phyloP scores from a whole-genome alignment of 495 filamentous ascomycete species.

The Venustampulla echinocandica region DNA sequence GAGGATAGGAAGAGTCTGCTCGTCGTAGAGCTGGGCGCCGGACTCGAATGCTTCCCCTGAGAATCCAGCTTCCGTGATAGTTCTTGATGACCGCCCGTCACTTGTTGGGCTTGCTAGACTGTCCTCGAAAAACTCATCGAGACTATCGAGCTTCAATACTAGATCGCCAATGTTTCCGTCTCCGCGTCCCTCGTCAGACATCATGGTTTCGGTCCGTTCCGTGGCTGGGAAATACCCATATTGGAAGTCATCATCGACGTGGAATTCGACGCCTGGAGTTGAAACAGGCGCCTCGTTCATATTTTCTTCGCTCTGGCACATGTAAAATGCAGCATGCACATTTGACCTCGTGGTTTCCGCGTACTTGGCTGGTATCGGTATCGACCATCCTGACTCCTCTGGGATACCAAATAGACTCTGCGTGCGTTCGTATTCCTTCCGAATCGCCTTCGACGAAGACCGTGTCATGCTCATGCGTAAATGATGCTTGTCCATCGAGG shows the following conservation, averaged over 20 bases:
- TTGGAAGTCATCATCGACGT: slow-evolving; percentile 81
- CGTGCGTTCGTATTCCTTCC: slow-evolving; percentile 90
- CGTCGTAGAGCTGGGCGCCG: slow-evolving; percentile 83
- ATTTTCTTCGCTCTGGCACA: slow-evolving; percentile 59
- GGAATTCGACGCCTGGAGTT: slow-evolving; percentile 86
- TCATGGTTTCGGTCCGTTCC: slow-evolving; percentile 79
- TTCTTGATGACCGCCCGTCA: slow-evolving; percentile 50
- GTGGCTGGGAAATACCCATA: slow-evolving; percentile 65
- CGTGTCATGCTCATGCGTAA: slow-evolving; percentile 94
- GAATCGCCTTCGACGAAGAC: slow-evolving; percentile 67
- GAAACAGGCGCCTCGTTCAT: slow-evolving; percentile 49
- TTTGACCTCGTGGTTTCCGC: slow-evolving; percentile 77
- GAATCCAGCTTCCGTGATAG: slow-evolving; percentile 53
- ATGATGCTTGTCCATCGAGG: slow-evolving; percentile 86
- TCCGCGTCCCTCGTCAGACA: slow-evolving; percentile 72
- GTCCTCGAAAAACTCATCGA: slow-evolving; percentile 91
- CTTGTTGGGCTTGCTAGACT: slow-evolving; percentile 43
- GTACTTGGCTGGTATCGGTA: slow-evolving; percentile 85
- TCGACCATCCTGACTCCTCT: slow-evolving; percentile 91
- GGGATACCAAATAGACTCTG: slow-evolving; percentile 95
- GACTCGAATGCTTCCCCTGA: slow-evolving; percentile 53
- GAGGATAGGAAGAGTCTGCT: slow-evolving; percentile 84
- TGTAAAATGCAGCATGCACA: slow-evolving; percentile 95
- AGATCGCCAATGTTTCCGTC: slow-evolving; percentile 74
- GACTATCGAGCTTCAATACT: slow-evolving; percentile 79